Evolutionary conservation across 352 stramenopile species (phyloP), one percentile per base, ranked within the genome.

Genomic region (Hyaloperonospora brassicae): DNA sequence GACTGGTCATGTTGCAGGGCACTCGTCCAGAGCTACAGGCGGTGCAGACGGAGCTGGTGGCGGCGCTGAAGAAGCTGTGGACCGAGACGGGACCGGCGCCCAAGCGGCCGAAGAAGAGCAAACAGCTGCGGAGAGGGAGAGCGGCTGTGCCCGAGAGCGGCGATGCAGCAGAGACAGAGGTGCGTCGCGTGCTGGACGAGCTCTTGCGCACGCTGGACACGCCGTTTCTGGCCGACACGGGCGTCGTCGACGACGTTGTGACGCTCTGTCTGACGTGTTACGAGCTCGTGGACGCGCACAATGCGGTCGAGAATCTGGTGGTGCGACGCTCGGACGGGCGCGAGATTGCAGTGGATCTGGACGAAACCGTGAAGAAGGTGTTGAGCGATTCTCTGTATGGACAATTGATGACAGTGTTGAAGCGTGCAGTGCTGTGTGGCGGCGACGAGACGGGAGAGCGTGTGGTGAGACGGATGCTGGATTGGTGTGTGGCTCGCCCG

Each of bases 71-170:
- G 8, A 72, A 72, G 47, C 65, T 74, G 17, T 50, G 68, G 30
- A 57, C 45, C 0, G 70, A 65, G 23, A 43, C 50, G 25, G 59
- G 57, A 1, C 70, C 79, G 4, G 49, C 66, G 0, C 38, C 69
- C 13, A 89, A 89, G 50, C 66, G 79, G 1, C 72, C 81, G 34
- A 89, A 87, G 62, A 87, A 87, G 53, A 51, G 76, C 47, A 83
- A 85, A 48, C 67, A 77, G 27, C 55, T 21, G 24, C 75, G 57
- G 39, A 68, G 56, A 41, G 38, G 41, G 4, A 62, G 52, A 57
- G 30, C 31, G 41, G 52, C 38, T 22, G 45, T 25, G 27, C 27
- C 49, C 14, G 59, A 41, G 56, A 53, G 38, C 25, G 61, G 38
- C 55, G 50, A 47, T 39, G 45, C 47, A 21, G 43, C 55, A 2